phyloP scores from a whole-genome alignment of 2,329 filamentous ascomycete genomes.

The Apiospora kogelbergensis region DNA sequence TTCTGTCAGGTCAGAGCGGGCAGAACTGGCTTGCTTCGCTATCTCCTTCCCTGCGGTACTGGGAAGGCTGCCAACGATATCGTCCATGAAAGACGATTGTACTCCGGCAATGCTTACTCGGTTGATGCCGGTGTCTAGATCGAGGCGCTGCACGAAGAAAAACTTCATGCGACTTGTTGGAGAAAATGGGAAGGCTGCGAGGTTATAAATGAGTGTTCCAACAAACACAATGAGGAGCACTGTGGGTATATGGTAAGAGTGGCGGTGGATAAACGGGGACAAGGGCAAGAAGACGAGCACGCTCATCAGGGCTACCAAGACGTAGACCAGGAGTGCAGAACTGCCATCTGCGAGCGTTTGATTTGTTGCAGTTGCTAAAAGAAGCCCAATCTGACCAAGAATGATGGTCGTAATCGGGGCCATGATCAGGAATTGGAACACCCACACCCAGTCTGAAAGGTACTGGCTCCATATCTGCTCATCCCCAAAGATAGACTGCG shows the following conservation, averaged over 20 bases:
- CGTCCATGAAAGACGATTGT: slow-evolving; percentile 6
- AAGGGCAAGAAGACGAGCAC: slow-evolving; percentile 74
- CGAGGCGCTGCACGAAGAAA: slow-evolving; percentile 79
- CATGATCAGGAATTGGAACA: slow-evolving; percentile 79
- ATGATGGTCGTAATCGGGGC: slow-evolving; percentile 78
- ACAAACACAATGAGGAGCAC: slow-evolving; percentile 73
- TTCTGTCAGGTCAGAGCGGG: not conserved
- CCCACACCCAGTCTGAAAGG: slow-evolving; percentile 83
- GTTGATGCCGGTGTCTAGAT: slow-evolving; percentile 66
- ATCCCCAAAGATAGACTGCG: slow-evolving; percentile 28
- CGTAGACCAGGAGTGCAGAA: slow-evolving; percentile 67
- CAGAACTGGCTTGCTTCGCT: not conserved
- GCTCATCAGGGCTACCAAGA: slow-evolving; percentile 66
- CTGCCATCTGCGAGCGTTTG: slow-evolving; percentile 87
- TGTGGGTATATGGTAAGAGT: slow-evolving; percentile 78
- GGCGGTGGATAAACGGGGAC: slow-evolving; percentile 82
- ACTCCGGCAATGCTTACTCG: not conserved
- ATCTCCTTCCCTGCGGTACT: not conserved
- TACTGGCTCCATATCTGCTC: slow-evolving; percentile 86
- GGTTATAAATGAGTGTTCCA: slow-evolving; percentile 81
- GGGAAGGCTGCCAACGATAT: slow-evolving; percentile 8
- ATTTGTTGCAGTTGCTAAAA: slow-evolving; percentile 68
- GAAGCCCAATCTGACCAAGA: slow-evolving; percentile 71
- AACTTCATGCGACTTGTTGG: slow-evolving; percentile 77
- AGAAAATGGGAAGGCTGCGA: slow-evolving; percentile 87